Conservation (phyloP, 345 rosid species). For the Zanthoxylum bungeanum region DNA sequence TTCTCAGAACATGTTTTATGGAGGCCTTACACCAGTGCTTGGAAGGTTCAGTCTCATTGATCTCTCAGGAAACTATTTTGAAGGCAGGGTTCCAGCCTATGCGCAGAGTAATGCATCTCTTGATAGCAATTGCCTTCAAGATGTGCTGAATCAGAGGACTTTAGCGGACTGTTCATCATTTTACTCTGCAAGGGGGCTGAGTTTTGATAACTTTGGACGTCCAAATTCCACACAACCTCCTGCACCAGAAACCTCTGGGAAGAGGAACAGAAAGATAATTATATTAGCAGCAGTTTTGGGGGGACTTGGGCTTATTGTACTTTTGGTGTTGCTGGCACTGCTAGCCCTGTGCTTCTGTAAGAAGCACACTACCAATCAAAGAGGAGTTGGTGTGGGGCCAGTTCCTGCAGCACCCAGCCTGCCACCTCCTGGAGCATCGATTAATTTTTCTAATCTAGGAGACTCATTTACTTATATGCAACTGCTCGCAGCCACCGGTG, state of each 20-base stretch:
- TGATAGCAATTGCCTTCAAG: constrained; percentile 67
- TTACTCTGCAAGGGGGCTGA: constrained; percentile 55
- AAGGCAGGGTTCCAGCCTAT: constrained; percentile 76
- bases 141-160: constrained; percentile 54
- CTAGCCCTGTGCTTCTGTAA: constrained; percentile 43
- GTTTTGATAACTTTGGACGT: constrained; percentile 79
- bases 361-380: constrained; percentile 39
- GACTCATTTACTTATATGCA: constrained; percentile 72
- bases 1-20: constrained; percentile 75
- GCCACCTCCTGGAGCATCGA: constrained; percentile 42
- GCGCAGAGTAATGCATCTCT: constrained; percentile 47
- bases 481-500: constrained; percentile 68
- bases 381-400: constrained; percentile 55
- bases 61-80: constrained; percentile 76
- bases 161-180: constrained; percentile 54
- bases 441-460: constrained; percentile 67
- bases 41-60: constrained; percentile 44
- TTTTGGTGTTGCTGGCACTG: constrained; percentile 37
- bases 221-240: constrained; percentile 51
- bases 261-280: constrained; percentile 40
- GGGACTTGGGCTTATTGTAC: constrained; percentile 47
- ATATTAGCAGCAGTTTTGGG: constrained; percentile 70
- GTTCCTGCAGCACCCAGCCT: constrained; percentile 43
- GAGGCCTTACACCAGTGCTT: constrained; percentile 49
- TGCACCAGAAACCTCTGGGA: constrained; percentile 26